Evolutionary conservation across 2,329 filamentous ascomycete genomes (phyloP), one percentile per base, ranked within the genome.

Genomic region (Phyllosticta paracitricarpa): DNA sequence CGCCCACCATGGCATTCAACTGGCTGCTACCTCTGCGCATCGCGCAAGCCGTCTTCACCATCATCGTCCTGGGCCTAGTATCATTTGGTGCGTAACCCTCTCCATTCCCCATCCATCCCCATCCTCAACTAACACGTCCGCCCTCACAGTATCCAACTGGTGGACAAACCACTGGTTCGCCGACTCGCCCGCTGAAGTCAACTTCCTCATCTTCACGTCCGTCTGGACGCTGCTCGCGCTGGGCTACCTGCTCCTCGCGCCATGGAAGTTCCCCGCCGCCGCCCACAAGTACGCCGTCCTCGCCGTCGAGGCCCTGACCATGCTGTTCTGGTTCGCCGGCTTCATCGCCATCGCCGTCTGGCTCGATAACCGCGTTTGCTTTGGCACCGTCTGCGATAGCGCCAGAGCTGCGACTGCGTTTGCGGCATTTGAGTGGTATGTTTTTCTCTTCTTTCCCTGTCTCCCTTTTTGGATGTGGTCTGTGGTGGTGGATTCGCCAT

Each of bases 311-410:
- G 79, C 78, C 55, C 66, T 94, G 25, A 94, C 89, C 9, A 86
- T 88, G 76, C 80, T 95, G 61, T 95, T 95, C 78, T 96, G 91
- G 91, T 94, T 97, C 70, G 86, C 88, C 0, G 91, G 90, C 6
- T 88, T 91, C 68, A 86, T 95, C 66, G 89, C 90, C 0, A 75
- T 92, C 10, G 90, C 88, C 0, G 86, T 85, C 22, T 79, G 79
- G 61, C 75, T 91, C 62, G 82, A 82, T 59, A 79, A 82, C 17
- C 76, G 83, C 0, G 74, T 81, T 61, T 86, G 84, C 69, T 78
- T 76, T 52, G 77, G 78, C 52, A 76, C 73, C 19, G 78, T 77
- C 17, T 92, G 89, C 72, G 78, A 79, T 54, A 77, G 82, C 10
- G 75, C 82, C 8, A 84, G 88, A 74, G 86, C 86, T 3, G 84